phyloP scores from a whole-genome alignment of 345 rosid species.

The Conringia planisiliqua region DNA sequence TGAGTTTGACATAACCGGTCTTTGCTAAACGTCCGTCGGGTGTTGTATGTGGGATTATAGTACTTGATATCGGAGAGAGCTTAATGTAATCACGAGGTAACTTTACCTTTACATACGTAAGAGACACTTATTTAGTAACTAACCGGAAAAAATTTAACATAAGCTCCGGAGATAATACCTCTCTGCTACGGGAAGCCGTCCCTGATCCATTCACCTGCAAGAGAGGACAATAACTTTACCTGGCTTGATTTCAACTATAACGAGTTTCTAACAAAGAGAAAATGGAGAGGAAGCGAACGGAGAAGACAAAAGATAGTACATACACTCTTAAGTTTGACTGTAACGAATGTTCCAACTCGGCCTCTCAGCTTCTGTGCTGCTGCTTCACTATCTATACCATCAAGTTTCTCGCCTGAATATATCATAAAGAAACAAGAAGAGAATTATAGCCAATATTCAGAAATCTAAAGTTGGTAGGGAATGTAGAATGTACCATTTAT shows the following conservation, averaged over 20 bases:
- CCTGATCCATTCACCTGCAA: conserved; percentile 45
- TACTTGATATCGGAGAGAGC: conserved; percentile 73
- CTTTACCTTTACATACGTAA: conserved; percentile 51
- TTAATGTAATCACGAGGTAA: conserved; percentile 72
- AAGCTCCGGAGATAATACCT: conserved; percentile 39
- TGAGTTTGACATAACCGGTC: conserved; percentile 79
- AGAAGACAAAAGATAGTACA: neutral
- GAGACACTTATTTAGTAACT: no score
- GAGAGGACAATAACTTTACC: conserved; percentile 2
- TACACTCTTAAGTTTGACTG: conserved; percentile 67
- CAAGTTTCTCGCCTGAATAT: conserved; percentile 65
- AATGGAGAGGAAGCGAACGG: neutral
- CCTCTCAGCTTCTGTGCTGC: conserved; percentile 93
- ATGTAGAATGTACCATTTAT: conserved; percentile 58
- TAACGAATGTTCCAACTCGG: conserved; percentile 70
- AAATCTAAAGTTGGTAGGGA: neutral
- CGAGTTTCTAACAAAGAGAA: neutral
- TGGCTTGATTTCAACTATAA: neutral
- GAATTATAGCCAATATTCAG: neutral
- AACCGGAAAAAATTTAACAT: neutral
- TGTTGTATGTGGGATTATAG: conserved; percentile 75
- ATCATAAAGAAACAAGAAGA: neutral
- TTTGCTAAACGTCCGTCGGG: conserved; percentile 58
- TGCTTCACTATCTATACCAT: conserved; percentile 67
- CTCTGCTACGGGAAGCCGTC: conserved; percentile 46